Evolutionary conservation across 179 eudicot genomes (phyloP).

Genomic region (Beta corolliflora): DNA sequence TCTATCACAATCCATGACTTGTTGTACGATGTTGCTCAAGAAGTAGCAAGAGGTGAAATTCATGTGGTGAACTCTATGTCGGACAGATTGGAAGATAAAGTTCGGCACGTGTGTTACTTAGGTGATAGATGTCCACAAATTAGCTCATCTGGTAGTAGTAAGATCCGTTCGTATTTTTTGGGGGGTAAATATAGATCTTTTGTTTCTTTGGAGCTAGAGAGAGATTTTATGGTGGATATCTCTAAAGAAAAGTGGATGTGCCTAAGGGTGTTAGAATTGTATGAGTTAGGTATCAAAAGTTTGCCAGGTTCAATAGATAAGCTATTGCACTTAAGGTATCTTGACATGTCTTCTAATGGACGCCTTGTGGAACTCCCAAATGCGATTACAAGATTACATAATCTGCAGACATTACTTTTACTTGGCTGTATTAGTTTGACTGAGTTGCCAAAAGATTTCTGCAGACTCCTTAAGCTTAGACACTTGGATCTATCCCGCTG

Average conservation of each 20-base stretch:
- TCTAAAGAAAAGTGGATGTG: neutral
- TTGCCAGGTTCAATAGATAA: neutral
- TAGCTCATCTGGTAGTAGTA: no score
- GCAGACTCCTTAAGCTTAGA: neutral
- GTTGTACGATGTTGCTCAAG: constrained; percentile 6
- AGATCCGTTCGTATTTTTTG: neutral
- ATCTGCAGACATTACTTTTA: neutral
- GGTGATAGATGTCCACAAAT: no score
- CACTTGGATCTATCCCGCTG: neutral
- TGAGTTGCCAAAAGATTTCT: neutral
- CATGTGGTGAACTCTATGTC: no score
- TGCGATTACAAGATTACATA: no score
- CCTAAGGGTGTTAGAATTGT: neutral
- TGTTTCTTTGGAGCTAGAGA: no score
- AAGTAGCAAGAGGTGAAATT: neutral
- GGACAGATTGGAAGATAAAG: no score
- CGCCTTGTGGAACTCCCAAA: no score
- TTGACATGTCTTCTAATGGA: neutral
- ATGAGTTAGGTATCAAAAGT: no score
- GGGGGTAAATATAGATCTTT: no score
- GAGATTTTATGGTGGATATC: neutral
- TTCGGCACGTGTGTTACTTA: neutral
- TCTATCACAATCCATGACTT: constrained; percentile 14
- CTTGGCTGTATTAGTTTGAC: neutral
- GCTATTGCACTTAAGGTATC: neutral